phyloP scores from a whole-genome alignment of 2,329 filamentous ascomycete genomes.

The Colletotrichum incanum region DNA sequence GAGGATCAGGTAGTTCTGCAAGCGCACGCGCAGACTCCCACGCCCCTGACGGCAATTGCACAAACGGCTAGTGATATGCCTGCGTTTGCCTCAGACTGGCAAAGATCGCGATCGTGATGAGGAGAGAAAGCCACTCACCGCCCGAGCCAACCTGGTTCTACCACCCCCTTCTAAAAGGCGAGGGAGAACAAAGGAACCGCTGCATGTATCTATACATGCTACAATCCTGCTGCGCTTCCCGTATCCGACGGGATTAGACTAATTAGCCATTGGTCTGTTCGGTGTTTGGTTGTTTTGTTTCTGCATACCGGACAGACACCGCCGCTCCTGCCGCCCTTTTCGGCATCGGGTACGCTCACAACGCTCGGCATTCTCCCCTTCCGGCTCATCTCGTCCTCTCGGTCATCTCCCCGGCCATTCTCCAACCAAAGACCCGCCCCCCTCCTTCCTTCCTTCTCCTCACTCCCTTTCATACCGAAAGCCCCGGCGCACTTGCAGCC shows the following conservation, averaged over 20 bases:
- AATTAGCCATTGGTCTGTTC: neutral
- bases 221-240: neutral
- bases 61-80: neutral
- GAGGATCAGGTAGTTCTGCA: slow-evolving; percentile 5
- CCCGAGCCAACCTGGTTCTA: neutral
- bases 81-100: neutral
- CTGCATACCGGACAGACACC: slow-evolving; percentile 21
- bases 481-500: neutral
- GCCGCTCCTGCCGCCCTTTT: slow-evolving; percentile 24
- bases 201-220: neutral
- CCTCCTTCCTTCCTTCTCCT: neutral
- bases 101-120: neutral
- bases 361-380: slow-evolving; percentile 33
- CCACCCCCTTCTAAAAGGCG: slow-evolving; percentile 3
- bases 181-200: slow-evolving; percentile 6
- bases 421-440: neutral
- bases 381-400: neutral
- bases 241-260: neutral
- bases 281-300: neutral
- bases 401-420: slow-evolving; percentile 29
- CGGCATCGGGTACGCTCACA: slow-evolving; percentile 13
- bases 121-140: neutral
- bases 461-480: neutral
- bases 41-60: neutral
- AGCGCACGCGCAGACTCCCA: slow-evolving; percentile 2